Conservation (phyloP, 768 basidiomycete species). For the Pholiota conissans region DNA sequence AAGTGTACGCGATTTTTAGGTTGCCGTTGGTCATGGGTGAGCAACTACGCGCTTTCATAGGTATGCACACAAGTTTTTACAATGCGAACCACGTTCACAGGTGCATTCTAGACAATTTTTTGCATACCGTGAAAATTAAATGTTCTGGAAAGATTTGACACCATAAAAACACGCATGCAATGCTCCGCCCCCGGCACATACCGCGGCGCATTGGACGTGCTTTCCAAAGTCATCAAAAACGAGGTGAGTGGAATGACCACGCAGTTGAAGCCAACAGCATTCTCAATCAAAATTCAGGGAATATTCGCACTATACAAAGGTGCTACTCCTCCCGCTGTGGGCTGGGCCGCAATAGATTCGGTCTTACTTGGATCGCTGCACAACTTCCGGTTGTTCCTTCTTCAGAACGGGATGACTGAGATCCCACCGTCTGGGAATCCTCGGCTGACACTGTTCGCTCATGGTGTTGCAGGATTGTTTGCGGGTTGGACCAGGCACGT, state of each 20-base stretch:
- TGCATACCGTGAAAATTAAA: background rate
- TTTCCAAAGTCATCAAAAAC: constrained; percentile 54
- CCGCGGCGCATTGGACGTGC: constrained; percentile 58
- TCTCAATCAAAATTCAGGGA: constrained; percentile 38
- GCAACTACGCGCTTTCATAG: constrained; percentile 13
- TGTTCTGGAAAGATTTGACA: constrained; percentile 54
- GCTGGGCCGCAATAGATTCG: constrained; percentile 75
- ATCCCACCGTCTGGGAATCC: constrained; percentile 38
- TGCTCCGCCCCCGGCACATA: constrained; percentile 67
- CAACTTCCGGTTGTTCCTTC: constrained; percentile 66
- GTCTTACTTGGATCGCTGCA: constrained; percentile 69
- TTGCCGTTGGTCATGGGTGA: constrained; percentile 72
- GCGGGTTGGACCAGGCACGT: constrained; percentile 71
- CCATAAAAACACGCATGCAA: constrained; percentile 72
- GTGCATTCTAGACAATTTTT: too few relatives aligned
- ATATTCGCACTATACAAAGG: constrained; percentile 72
- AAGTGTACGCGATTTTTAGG: constrained; percentile 33
- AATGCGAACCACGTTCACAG: background rate
- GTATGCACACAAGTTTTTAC: constrained; percentile 3
- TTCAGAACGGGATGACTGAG: constrained; percentile 55
- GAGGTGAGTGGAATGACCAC: constrained; percentile 43
- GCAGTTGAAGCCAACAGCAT: constrained; percentile 1
- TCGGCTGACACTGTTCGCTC: constrained; percentile 61
- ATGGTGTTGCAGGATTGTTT: constrained; percentile 65
- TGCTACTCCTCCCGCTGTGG: constrained; percentile 69